Evolutionary conservation across 495 filamentous ascomycete genomes (phyloP).

Genomic region (Glutinoglossum americanum): DNA sequence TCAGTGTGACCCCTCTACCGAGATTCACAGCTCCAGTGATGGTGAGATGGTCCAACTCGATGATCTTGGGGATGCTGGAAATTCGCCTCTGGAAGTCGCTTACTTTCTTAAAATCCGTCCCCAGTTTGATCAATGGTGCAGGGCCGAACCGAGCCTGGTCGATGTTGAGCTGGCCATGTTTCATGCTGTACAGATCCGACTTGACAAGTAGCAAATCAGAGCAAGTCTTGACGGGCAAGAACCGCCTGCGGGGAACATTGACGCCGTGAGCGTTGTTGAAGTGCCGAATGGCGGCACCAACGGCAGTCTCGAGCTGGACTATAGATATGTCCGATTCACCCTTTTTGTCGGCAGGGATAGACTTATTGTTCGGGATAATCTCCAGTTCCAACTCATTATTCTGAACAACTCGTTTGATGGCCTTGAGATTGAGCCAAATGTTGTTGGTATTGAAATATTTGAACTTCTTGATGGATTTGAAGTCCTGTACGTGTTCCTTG

Average conservation of each 20-base stretch:
- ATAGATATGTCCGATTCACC: constrained; percentile 95
- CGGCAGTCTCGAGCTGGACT: constrained; percentile 94
- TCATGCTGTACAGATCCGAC: constrained; percentile 97
- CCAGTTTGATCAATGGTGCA: constrained; percentile 98
- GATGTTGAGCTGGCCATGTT: constrained; percentile 95
- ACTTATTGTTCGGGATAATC: constrained; percentile 98
- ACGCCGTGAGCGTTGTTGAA: constrained; percentile 98
- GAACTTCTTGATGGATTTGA: constrained; percentile 99
- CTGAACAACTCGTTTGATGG: constrained; percentile 97
- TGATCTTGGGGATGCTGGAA: constrained; percentile 85
- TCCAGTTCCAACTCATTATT: constrained; percentile 98
- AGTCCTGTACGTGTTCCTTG: constrained; percentile 98
- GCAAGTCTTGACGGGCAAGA: constrained; percentile 99
- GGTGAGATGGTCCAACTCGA: constrained; percentile 94
- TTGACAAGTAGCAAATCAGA: constrained; percentile 99
- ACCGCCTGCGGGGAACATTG: constrained; percentile 91
- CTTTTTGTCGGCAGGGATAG: constrained; percentile 96
- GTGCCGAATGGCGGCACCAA: constrained; percentile 95
- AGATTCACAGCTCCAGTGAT: constrained; percentile 95
- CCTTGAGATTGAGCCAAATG: constrained; percentile 97
- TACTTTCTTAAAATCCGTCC: constrained; percentile 99
- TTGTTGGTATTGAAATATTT: constrained; percentile 99
- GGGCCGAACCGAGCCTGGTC: constrained; percentile 90
- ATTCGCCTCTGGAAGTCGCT: constrained; percentile 99
- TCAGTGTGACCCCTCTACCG: constrained; percentile 80